Conservation (phyloP, 257 asterid genomes). For the Ilex aquifolium region DNA sequence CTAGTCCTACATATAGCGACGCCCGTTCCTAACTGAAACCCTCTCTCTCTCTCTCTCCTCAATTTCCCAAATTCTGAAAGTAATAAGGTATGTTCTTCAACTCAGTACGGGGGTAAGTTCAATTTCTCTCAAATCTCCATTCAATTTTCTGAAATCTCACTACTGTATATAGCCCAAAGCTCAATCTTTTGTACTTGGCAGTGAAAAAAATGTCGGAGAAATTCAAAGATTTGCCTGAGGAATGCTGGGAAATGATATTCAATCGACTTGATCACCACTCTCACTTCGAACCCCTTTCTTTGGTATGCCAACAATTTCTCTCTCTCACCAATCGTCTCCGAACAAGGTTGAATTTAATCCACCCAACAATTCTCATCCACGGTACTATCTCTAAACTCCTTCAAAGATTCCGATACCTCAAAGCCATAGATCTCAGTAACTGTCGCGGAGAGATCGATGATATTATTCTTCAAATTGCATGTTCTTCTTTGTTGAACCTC, state of each 20-base stretch:
- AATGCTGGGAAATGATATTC: constrained; percentile 22
- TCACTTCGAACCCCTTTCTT: constrained; percentile 16
- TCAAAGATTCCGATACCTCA: constrained; percentile 10
- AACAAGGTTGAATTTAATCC: neutral
- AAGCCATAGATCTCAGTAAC: constrained; percentile 12
- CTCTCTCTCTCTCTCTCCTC: too few relatives aligned
- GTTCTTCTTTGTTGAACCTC: neutral
- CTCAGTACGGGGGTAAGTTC: too few relatives aligned
- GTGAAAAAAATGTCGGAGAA: neutral
- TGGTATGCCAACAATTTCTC: constrained; percentile 16
- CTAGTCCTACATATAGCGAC: too few relatives aligned
- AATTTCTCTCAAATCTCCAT: neutral
- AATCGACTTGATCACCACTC: constrained; percentile 6
- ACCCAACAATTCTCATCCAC: constrained; percentile 1
- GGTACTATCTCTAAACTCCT: constrained; percentile 12
- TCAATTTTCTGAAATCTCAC: neutral
- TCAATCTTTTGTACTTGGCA: too few relatives aligned
- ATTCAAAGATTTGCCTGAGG: constrained; percentile 11
- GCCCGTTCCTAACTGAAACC: too few relatives aligned
- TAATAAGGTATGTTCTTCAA: too few relatives aligned
- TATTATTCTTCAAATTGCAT: constrained; percentile 2
- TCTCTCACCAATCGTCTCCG: constrained; percentile 16
- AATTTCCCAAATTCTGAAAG: too few relatives aligned
- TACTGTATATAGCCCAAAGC: too few relatives aligned
- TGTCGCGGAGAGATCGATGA: constrained; percentile 3